Evolutionary conservation across 768 basidiomycete species (phyloP).

Genomic region (Sporobolomyces pararoseus): DNA sequence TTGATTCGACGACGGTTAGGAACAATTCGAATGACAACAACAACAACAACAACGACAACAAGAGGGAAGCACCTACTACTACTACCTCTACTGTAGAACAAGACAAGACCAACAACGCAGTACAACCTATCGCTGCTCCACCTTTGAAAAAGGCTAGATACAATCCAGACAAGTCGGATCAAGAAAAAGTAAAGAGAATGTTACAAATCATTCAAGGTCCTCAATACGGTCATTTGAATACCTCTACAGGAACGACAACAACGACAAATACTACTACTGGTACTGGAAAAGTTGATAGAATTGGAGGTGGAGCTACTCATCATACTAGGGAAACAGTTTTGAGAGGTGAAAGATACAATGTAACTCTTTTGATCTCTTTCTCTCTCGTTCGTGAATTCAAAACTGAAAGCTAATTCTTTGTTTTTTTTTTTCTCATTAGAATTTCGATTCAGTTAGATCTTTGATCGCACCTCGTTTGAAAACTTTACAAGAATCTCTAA

Average conservation of each 20-base stretch:
- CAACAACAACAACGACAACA: too few relatives aligned
- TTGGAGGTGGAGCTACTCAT: constrained; percentile 26
- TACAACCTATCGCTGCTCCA: too few relatives aligned
- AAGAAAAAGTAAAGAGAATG: constrained; percentile 83
- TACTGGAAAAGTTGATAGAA: constrained; percentile 47
- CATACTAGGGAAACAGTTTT: constrained; percentile 71
- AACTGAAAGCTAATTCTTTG: too few relatives aligned
- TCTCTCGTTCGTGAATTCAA: background rate
- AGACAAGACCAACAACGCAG: background rate
- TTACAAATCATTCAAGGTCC: constrained; percentile 49
- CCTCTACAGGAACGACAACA: constrained; percentile 48
- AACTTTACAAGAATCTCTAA: constrained; percentile 45
- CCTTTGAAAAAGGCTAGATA: constrained; percentile 70
- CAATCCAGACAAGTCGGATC: constrained; percentile 69
- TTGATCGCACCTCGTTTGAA: constrained; percentile 70
- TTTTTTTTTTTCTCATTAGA: constrained; percentile 54
- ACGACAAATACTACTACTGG: too few relatives aligned
- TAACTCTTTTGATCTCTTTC: constrained; percentile 51
- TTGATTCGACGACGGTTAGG: too few relatives aligned
- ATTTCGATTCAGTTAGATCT: constrained; percentile 67
- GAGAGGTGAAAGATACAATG: constrained; percentile 76
- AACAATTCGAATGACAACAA: too few relatives aligned
- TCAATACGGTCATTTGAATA: constrained; percentile 59
- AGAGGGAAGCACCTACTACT: too few relatives aligned
- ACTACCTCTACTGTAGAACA: too few relatives aligned